These are phyloP conservation scores for Calonectria crousiana DNA, from an alignment of 2,329 filamentous ascomycete genomes.

Conservation along the genomic window DNA sequence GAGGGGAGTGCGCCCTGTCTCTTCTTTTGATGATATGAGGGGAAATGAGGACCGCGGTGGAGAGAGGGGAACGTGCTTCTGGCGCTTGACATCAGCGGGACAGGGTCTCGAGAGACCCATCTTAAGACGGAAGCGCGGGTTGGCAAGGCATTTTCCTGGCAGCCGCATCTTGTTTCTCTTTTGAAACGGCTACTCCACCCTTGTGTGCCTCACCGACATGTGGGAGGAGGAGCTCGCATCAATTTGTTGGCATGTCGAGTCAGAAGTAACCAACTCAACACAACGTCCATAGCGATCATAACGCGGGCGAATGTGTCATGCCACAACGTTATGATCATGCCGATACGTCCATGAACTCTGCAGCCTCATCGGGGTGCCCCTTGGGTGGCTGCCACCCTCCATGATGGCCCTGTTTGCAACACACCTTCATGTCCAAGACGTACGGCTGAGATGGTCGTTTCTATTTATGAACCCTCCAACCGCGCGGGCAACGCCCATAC, in stretches of 20 bases:
- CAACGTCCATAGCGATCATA: neutral
- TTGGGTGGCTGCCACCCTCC: constrained; percentile 10
- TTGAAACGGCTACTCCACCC: neutral
- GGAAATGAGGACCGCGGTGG: constrained; percentile 1
- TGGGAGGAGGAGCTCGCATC: neutral
- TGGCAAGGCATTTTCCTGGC: constrained; percentile 16
- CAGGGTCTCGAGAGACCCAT: constrained; percentile 18
- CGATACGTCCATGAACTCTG: constrained; percentile 1
- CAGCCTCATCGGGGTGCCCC: neutral
- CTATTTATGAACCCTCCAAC: constrained; percentile 36
- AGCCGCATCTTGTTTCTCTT: constrained; percentile 9
- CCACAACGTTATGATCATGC: constrained; percentile 12
- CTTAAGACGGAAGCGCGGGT: neutral
- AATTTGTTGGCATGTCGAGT: neutral
- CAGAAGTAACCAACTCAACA: neutral
- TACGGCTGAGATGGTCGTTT: constrained; percentile 26
- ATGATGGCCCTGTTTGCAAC: neutral
- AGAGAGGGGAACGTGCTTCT: constrained; percentile 14
- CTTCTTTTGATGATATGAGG: constrained; percentile 16
- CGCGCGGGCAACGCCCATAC: neutral
- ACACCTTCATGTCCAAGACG: neutral
- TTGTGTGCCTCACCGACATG: constrained; percentile 12
- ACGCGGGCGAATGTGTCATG: neutral
- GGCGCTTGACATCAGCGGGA: constrained; percentile 12
- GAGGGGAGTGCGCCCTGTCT: neutral